Evolutionary conservation across 352 stramenopile species (phyloP).

Genomic region (Phytophthora europaea): DNA sequence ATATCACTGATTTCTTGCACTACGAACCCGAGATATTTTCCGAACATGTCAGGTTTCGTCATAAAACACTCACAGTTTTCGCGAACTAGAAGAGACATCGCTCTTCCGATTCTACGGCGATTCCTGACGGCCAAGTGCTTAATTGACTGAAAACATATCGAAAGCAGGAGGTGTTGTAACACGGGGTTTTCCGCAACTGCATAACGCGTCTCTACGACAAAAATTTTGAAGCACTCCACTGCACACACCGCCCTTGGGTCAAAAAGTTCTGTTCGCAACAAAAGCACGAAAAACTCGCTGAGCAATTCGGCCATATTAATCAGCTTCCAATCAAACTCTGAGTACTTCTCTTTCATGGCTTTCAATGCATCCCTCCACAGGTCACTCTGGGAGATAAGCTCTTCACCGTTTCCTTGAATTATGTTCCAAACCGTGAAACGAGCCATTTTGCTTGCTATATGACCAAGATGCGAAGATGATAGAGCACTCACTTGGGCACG

Average conservation of each 20-base stretch:
- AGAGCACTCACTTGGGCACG: constrained; percentile 50
- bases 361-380: constrained; percentile 61
- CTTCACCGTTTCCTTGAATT: constrained; percentile 34
- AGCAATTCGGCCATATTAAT: constrained; percentile 76
- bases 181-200: constrained; percentile 48
- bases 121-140: constrained; percentile 49
- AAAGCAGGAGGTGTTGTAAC: constrained; percentile 75
- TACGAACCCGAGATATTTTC: constrained; percentile 83
- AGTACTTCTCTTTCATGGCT: constrained; percentile 76
- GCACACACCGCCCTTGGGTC: constrained; percentile 56
- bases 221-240: constrained; percentile 74
- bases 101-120: constrained; percentile 39
- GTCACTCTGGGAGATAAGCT: constrained; percentile 38
- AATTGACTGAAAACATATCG: constrained; percentile 77
- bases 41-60: constrained; percentile 70
- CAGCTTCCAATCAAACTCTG: constrained; percentile 66
- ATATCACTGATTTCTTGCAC: constrained; percentile 84
- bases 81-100: constrained; percentile 67
- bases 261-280: constrained; percentile 52
- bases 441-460: constrained; percentile 77
- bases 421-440: constrained; percentile 73
- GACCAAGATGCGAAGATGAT: constrained; percentile 63
- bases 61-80: constrained; percentile 76
- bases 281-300: constrained; percentile 65
- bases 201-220: constrained; percentile 60